Evolutionary conservation across 116 monocot genomes (phyloP), one percentile per base, ranked within the genome.

Genomic region (Papilionanthe hybrid): DNA sequence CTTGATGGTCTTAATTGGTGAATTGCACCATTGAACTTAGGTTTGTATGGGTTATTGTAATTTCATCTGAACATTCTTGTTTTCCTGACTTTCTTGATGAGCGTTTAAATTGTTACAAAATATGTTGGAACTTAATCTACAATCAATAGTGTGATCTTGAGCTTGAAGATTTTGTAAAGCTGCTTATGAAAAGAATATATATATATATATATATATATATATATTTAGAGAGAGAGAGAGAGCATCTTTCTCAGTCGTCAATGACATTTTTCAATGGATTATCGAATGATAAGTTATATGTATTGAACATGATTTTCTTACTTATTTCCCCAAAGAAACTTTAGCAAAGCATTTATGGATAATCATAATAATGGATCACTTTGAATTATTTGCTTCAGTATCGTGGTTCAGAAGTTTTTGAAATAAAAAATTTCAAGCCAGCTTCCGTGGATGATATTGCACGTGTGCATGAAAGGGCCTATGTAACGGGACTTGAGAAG

Each of bases 361-460:
- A 25, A 65, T 65, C 25, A 27, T 65, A 65, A 65, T 65, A 25
- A 25, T 17, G 11, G 25, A 65, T 27, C 23, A 0, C 65, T 25
- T 65, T 23, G 11, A 23, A 65, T 77, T 80, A 57, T 82, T 37
- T 50, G 50, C 86, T 93, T 73, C 87, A 97, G 97, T 79, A 86
- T 72, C 91, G 92, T 74, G 83, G 88, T 17, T 76, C 83, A 45
- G 85, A 94, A 58, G 87, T 94, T 27, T 72, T 91, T 84, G 97
- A 92, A 88, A 63, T 94, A 56, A 83, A 89, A 81, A 81, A 86
- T 88, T 91, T 94, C 78, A 53, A 30, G 50, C 89, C 89, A 72
- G 94, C 94, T 57, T 88, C 94, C 8, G 32, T 94, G 17, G 92
- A 97, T 82, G 96, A 92, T 82, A 85, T 96, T 90, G 92, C 87